Evolutionary conservation across 2,329 filamentous ascomycete genomes (phyloP).

Genomic region (Ceratocystis diversiconidia): DNA sequence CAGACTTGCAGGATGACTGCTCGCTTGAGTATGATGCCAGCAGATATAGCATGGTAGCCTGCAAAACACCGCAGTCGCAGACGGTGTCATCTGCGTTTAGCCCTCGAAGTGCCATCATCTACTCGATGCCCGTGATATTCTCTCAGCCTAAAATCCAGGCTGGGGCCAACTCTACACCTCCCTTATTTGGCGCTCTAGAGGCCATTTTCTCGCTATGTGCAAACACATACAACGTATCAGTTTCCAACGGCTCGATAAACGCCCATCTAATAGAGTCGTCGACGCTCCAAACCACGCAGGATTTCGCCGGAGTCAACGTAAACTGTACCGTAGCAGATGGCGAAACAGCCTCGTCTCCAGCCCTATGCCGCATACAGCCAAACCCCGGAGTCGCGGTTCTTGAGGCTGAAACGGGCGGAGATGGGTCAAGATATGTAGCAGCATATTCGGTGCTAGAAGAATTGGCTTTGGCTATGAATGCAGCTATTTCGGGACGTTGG

Average conservation of each 20-base stretch:
- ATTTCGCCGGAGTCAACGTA: constrained; percentile 10
- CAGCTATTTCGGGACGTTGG: constrained; percentile 14
- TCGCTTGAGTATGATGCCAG: neutral
- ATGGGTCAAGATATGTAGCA: neutral
- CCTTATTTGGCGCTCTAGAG: constrained; percentile 22
- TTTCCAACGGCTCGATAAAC: neutral
- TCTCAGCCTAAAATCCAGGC: constrained; percentile 19
- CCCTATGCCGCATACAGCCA: constrained; percentile 10
- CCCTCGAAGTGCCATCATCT: constrained; percentile 20
- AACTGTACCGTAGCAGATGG: constrained; percentile 10
- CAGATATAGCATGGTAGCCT: constrained; percentile 13
- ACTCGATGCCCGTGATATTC: constrained; percentile 24
- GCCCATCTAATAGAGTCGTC: constrained; percentile 1
- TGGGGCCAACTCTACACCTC: neutral
- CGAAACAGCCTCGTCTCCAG: neutral
- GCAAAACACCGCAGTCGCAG: constrained; percentile 17
- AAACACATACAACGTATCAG: constrained; percentile 20
- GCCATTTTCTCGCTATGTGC: constrained; percentile 24
- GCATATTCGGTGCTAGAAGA: constrained; percentile 13
- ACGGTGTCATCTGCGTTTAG: constrained; percentile 20
- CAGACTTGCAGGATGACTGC: constrained; percentile 16
- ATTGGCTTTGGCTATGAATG: constrained; percentile 17
- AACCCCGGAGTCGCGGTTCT: neutral
- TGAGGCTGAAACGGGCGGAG: neutral
- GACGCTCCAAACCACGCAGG: neutral